Percentiles rank a stretch among this genome's conserved stretches.
Conservation (phyloP, 805 yeast genomes). For the Candida qinlingensis region DNA sequence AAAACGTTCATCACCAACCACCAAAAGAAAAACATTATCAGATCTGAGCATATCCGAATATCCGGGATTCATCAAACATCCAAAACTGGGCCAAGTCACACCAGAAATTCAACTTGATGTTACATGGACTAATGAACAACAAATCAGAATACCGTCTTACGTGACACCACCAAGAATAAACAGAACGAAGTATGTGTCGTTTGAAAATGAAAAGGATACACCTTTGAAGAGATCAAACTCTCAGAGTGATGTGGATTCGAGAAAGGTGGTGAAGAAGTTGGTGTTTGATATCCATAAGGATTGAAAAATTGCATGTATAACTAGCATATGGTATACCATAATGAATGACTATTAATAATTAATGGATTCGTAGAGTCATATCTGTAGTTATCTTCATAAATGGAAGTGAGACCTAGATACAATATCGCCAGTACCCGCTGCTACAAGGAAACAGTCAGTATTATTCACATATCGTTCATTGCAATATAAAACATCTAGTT, state of each 20-base stretch:
- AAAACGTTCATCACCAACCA: background rate
- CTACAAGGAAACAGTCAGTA: too few relatives aligned
- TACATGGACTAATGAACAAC: conserved; percentile 14
- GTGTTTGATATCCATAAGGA: conserved; percentile 23
- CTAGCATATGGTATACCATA: background rate
- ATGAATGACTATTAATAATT: too few relatives aligned
- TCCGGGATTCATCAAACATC: conserved; percentile 16
- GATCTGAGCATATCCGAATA: conserved; percentile 17
- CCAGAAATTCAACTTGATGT: conserved; percentile 10
- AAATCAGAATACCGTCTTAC: conserved; percentile 15
- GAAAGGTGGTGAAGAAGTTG: conserved; percentile 21
- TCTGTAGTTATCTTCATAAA: too few relatives aligned
- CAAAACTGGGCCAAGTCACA: background rate
- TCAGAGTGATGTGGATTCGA: conserved; percentile 13
- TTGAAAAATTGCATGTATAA: background rate
- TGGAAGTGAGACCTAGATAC: too few relatives aligned
- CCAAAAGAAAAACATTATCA: conserved; percentile 6
- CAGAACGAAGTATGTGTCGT: conserved; percentile 17
- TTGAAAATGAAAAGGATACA: conserved; percentile 10
- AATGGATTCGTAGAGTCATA: too few relatives aligned
- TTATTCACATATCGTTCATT: too few relatives aligned
- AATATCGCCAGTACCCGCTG: too few relatives aligned
- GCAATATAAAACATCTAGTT: background rate
- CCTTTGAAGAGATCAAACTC: conserved; percentile 22
- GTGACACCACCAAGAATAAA: conserved; percentile 24